Conservation (phyloP, 495 filamentous ascomycete species). For the Darksidea phi region DNA sequence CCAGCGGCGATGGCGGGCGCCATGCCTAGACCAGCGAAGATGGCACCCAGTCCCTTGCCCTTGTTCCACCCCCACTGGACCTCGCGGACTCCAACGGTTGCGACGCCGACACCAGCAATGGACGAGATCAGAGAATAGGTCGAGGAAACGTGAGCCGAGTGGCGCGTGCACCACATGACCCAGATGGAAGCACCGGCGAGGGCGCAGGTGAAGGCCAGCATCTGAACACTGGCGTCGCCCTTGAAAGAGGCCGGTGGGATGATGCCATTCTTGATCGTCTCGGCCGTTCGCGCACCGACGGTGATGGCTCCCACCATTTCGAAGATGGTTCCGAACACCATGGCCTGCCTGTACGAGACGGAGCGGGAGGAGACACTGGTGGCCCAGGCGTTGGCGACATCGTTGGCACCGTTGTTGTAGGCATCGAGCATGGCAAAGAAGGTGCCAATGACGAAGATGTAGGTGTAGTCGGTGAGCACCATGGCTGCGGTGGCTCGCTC, state of each 20-base stretch:
- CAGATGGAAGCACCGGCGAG: constrained; percentile 55
- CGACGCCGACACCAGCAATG: constrained; percentile 60
- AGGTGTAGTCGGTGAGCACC: constrained; percentile 55
- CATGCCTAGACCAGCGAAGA: constrained; percentile 62
- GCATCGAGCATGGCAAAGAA: constrained; percentile 74
- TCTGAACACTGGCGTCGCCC: constrained; percentile 50
- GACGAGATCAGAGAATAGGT: constrained; percentile 65
- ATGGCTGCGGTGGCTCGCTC: constrained; percentile 12
- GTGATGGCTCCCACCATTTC: constrained; percentile 54
- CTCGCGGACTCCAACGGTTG: constrained; percentile 55
- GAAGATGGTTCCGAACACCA: constrained; percentile 35
- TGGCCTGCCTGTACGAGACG: constrained; percentile 36
- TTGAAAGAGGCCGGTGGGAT: constrained; percentile 47
- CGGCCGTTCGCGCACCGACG: constrained; percentile 58
- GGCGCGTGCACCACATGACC: constrained; percentile 63
- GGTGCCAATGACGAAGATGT: constrained; percentile 73
- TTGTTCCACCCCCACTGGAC: constrained; percentile 65
- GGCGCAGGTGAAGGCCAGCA: constrained; percentile 56
- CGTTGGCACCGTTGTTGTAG: constrained; percentile 70
- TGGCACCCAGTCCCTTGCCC: constrained; percentile 51
- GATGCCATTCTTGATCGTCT: constrained; percentile 37
- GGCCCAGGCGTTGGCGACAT: constrained; percentile 69
- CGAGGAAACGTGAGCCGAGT: constrained; percentile 62
- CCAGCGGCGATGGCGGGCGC: constrained; percentile 58
- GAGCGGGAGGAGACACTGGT: constrained; percentile 38